phyloP scores from a whole-genome alignment of 164 flowering plant genomes.

The Annona squamosa region DNA sequence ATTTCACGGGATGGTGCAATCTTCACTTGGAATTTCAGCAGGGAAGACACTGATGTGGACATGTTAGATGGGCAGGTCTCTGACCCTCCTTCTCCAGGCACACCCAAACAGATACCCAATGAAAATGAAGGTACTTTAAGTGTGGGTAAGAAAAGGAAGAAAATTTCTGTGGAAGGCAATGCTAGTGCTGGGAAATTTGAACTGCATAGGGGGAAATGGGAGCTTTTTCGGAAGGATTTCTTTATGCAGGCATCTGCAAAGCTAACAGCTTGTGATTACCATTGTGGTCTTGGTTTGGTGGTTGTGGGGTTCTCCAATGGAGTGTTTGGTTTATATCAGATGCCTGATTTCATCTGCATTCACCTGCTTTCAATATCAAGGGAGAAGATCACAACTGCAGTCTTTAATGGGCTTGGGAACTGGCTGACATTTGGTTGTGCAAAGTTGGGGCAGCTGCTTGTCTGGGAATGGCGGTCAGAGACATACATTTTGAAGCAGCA shows the following conservation, averaged over 20 bases:
- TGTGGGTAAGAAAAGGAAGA: constrained; percentile 45
- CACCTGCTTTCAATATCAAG: constrained; percentile 87
- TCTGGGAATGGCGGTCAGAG: constrained; percentile 98
- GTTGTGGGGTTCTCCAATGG: constrained; percentile 88
- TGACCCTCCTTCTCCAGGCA: constrained; percentile 70
- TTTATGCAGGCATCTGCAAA: constrained; percentile 61
- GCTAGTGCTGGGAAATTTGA: constrained; percentile 5
- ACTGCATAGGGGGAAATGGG: constrained; percentile 70
- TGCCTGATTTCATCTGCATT: constrained; percentile 92
- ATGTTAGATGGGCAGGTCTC: constrained; percentile 21
- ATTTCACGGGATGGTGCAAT: constrained; percentile 66
- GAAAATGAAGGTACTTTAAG: constrained; percentile 16
- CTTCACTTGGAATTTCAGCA: constrained; percentile 57
- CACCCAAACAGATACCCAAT: constrained; percentile 43
- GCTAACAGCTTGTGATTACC: constrained; percentile 85
- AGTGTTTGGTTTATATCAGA: constrained; percentile 85
- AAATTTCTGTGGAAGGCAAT: not conserved
- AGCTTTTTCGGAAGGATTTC: constrained; percentile 56
- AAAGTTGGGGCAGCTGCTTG: constrained; percentile 90
- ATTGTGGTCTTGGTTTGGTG: constrained; percentile 66
- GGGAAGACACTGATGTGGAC: constrained; percentile 19
- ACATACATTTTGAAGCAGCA: constrained; percentile 92
- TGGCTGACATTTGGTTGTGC: constrained; percentile 98
- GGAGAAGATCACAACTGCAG: constrained; percentile 88
- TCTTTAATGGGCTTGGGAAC: constrained; percentile 80